Evolutionary conservation across 208 protist genomes (phyloP).

Genomic region (Acanthamoeba comandoni): DNA sequence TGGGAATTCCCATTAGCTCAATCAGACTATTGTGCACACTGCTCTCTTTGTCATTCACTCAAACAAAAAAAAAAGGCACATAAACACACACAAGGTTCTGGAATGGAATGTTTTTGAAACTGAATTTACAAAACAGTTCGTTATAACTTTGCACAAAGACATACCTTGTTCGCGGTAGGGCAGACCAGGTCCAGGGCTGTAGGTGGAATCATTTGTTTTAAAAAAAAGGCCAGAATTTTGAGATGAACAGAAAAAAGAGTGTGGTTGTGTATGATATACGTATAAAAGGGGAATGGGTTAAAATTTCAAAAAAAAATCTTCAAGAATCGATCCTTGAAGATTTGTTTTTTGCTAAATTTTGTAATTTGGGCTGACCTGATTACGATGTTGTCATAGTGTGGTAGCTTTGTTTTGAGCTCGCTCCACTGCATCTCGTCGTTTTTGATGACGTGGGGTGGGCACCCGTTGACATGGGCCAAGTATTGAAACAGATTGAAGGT

Average conservation of each 20-base stretch:
- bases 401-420: conserved; percentile 41
- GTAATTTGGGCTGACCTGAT: conserved; percentile 56
- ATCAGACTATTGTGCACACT: no score
- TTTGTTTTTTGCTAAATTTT: conserved; percentile 16
- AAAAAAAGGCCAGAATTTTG: no score
- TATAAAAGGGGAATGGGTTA: not conserved
- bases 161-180: not conserved
- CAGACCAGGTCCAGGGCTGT: conserved; percentile 20
- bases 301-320: no score
- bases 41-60: not conserved
- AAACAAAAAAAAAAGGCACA: conserved; percentile 1
- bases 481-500: conserved; percentile 85
- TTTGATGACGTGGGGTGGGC: conserved; percentile 74
- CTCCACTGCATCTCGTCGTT: conserved; percentile 78
- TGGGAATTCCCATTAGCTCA: no score
- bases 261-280: not conserved
- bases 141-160: no score
- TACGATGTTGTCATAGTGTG: conserved; percentile 82
- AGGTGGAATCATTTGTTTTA: no score
- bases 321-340: no score
- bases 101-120: no score
- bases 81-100: no score
- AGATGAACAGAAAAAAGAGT: not conserved
- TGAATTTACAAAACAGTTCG: no score
- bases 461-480: conserved; percentile 72